Evolutionary conservation across 495 filamentous ascomycete genomes (phyloP).

Genomic region (Hypoxylon lienhwacheense): DNA sequence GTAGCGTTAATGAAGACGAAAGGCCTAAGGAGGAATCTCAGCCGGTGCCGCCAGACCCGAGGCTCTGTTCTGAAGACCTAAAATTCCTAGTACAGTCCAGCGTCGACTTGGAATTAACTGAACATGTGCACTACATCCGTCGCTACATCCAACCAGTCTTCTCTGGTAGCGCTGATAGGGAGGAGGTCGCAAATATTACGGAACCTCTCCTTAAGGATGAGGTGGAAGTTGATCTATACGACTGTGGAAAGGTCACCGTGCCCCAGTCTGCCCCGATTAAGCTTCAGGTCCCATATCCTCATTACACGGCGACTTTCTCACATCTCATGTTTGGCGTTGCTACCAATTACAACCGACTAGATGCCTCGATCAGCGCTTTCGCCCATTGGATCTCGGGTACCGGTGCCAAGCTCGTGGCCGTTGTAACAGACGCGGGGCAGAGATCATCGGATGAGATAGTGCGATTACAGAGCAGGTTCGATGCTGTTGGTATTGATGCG

Average conservation of each 20-base stretch:
- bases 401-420: constrained; percentile 56
- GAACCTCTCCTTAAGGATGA: constrained; percentile 36
- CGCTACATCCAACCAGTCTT: constrained; percentile 43
- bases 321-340: constrained; percentile 60
- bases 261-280: constrained; percentile 36
- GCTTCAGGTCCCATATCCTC: constrained; percentile 40
- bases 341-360: constrained; percentile 58
- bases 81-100: constrained; percentile 25
- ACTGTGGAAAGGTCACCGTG: constrained; percentile 28
- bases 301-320: constrained; percentile 33
- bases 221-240: constrained; percentile 38
- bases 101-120: constrained; percentile 38
- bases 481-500: constrained; percentile 49
- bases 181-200: constrained; percentile 39
- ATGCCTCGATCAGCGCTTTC: constrained; percentile 58
- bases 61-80: constrained; percentile 17
- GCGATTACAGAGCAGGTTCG: constrained; percentile 37
- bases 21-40: not conserved
- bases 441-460: constrained; percentile 31
- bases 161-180: constrained; percentile 24
- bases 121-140: constrained; percentile 44
- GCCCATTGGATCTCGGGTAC: constrained; percentile 64
- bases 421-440: constrained; percentile 54
- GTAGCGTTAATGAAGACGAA: not conserved
- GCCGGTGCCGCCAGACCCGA: constrained; percentile 15